Evolutionary conservation across 148 eudicot species (phyloP).

Genomic region (Vaccinium myrtillus): DNA sequence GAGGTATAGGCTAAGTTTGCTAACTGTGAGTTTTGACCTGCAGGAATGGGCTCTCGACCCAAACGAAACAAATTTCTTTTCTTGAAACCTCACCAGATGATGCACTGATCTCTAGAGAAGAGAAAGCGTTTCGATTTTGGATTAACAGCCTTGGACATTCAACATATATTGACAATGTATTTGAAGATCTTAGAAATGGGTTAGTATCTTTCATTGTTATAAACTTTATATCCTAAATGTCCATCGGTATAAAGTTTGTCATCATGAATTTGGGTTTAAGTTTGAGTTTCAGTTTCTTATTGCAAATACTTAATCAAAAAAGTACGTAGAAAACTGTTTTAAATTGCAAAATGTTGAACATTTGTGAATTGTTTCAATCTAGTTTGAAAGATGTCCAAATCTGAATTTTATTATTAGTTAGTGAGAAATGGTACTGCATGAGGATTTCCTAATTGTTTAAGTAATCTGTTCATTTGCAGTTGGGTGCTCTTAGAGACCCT

Average conservation of each 20-base stretch:
- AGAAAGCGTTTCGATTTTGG: slow-evolving; percentile 92
- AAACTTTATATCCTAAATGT: background rate
- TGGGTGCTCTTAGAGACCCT: slow-evolving; percentile 93
- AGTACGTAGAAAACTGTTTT: background rate
- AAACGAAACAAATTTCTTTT: slow-evolving; percentile 83
- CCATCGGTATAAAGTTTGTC: background rate
- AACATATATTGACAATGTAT: slow-evolving; percentile 75
- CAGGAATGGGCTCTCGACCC: slow-evolving; percentile 95
- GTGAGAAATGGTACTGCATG: background rate
- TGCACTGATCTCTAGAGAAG: slow-evolving; percentile 83
- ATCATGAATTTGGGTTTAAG: background rate
- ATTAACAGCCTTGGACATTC: slow-evolving; percentile 90
- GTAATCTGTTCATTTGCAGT: slow-evolving; percentile 38
- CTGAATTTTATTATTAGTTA: background rate
- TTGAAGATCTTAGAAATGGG: slow-evolving; percentile 99
- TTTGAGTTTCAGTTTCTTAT: background rate
- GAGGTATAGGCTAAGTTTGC: slow-evolving; percentile 2
- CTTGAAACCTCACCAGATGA: slow-evolving; percentile 80
- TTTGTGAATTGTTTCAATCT: background rate
- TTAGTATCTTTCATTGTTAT: slow-evolving; percentile 32
- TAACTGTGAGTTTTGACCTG: slow-evolving; percentile 25
- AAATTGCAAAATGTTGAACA: background rate
- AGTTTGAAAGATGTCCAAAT: slow-evolving; percentile 10
- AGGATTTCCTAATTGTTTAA: background rate
- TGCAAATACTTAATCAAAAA: background rate